Base-by-base conservation (phyloP, 208 protist species). In the Blastocrithidia nonstop region DNA sequence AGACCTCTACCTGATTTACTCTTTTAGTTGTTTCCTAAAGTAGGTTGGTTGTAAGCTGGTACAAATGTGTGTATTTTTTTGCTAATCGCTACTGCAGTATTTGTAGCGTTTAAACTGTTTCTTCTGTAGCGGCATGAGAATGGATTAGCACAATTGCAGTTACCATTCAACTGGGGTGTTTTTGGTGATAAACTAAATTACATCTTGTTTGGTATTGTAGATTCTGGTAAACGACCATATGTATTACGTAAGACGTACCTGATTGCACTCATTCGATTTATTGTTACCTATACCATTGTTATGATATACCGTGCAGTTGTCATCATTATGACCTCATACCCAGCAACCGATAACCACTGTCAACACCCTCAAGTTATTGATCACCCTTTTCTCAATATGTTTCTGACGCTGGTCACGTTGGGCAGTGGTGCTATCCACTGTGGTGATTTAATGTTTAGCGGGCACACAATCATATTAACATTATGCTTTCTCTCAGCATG, bases 401-500 rank as follows among this genome's bases (percentile, higher is more conserved):
- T 93, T 21, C 50, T 90, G 13, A 88, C 79, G 5, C 50, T 93
- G 11, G 68, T 88, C 6, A 93, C 84, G 3, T 41, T 84, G 0
- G 80, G 84, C 32, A 61, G 62, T 45, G 74, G 61, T 9, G 58
- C 72, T 8, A 84, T 90, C 19, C 84, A 93, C 64, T 93, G 84
- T 37, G 84, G 84, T 28, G 84, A 93, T 54, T 54, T 93, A 7
- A 82, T 93, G 72, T 93, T 87, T 54, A 86, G 73, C 40, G 84
- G 84, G 4, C 84, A 93, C 65, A 90, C 80, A 1, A 81, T 93
- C 48, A 86, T 78, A 32, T 43, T 90, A 20, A 71, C 55, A n/a
- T 45, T 88, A 16, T 52, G 62, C 36, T 49, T 66, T 19, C 57
- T 63, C 45, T 19, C 78, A 4, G 37, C 68, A 1, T 85, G 70